Evolutionary conservation across 306 rosid genomes (phyloP).

Genomic region (Cucurbita ficifolia): DNA sequence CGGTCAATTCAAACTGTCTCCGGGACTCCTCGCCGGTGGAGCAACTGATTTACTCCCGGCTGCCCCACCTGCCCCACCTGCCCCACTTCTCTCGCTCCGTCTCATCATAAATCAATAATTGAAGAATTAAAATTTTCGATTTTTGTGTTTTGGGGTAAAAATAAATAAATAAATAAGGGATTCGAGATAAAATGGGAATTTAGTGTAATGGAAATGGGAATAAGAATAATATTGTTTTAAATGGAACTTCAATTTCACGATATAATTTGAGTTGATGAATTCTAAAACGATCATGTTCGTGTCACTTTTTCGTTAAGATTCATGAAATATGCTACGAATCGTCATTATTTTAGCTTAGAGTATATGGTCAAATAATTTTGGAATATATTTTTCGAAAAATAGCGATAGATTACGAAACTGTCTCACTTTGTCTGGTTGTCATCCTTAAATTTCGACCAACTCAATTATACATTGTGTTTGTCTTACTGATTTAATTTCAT

Average conservation of each 20-base stretch:
- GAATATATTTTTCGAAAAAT: too few relatives aligned
- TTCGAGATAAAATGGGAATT: neutral
- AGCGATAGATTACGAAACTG: too few relatives aligned
- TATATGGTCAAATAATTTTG: too few relatives aligned
- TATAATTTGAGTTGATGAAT: too few relatives aligned
- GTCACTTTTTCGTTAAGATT: neutral
- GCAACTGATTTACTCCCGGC: neutral
- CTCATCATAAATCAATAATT: neutral
- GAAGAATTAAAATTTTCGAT: neutral
- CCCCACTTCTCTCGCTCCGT: neutral
- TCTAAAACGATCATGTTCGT: neutral
- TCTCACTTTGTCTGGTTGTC: neutral
- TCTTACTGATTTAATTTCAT: neutral
- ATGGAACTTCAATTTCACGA: neutral
- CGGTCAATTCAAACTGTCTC: slow-evolving; percentile 2
- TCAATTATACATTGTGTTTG: neutral
- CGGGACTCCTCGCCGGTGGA: neutral
- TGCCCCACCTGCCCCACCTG: neutral
- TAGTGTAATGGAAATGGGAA: neutral
- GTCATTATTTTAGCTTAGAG: neutral
- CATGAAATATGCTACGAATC: neutral
- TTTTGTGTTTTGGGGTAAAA: neutral
- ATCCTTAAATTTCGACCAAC: neutral
- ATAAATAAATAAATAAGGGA: neutral
- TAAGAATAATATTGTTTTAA: neutral